Base-by-base conservation (phyloP, 1,284 basidiomycete genomes). In the Phellinidium pouzarii region DNA sequence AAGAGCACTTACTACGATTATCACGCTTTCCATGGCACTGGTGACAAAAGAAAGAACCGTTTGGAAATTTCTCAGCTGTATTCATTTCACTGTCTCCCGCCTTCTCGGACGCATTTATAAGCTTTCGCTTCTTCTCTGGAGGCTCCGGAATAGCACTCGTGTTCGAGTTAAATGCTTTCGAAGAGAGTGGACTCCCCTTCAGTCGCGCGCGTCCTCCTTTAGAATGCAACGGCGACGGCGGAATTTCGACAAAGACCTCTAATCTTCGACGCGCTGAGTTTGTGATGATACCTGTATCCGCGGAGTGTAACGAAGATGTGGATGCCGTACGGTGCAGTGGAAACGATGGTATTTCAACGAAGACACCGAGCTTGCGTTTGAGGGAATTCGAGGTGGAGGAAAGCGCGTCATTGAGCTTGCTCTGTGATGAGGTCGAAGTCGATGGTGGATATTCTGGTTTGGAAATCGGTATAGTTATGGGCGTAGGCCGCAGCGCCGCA, bases 331-430 rank as follows among this genome's bases (percentile, higher is more conserved):
- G 52, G 54, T 71, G 65, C 37, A 67, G 57, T 0, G 79, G 73
- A 11, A 75, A 77, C 1, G 70, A 62, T 0, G 82, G 80, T 8
- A 87, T 71, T 55, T 82, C 74, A 38, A 87, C 78, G 60, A 73
- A 85, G 23, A 78, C 52, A n/a, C 44, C 42, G 5, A 49, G 47
- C 27, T 49, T 54, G 43, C 52, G 52, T 74, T 58, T 72, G 71
- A 29, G 71, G 71, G n/a, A 66, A 54, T 60, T 72, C 8, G 46
- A 42, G 48, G 43, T 14, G 37, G 55, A 55, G 50, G 45, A 42
- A 47, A 9, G 44, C 48, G 38, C 29, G 29, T 22, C 29, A 19
- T 40, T 40, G 22, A 36, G n/a, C 26, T 23, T 44, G 27, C 29
- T 3, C 12, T 36, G 36, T 11, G 26, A 27, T 2, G 50, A 17